A percentile compares a stretch with the other conserved stretches of the same genome.
Conservation (phyloP, 2,329 filamentous ascomycete genomes). For the Neurospora sp. region DNA sequence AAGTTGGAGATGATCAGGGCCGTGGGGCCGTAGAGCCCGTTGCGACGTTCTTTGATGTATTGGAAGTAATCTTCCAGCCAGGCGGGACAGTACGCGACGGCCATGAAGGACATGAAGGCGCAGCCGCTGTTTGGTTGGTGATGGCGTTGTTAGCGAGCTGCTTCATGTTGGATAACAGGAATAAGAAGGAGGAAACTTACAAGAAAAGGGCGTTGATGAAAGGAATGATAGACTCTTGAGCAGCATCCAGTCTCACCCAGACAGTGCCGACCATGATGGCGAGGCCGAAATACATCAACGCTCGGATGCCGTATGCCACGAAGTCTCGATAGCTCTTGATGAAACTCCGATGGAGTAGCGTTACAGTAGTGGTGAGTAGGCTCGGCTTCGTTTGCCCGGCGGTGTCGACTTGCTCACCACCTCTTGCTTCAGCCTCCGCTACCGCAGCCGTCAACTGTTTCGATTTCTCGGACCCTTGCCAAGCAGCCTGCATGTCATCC, state of each 20-base stretch:
- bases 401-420: slow-evolving; percentile 17
- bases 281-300: slow-evolving; percentile 63
- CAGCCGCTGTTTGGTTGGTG: slow-evolving; percentile 50
- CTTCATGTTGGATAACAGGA: not conserved
- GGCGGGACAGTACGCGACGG: slow-evolving; percentile 74
- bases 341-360: slow-evolving; percentile 66
- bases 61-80: slow-evolving; percentile 69
- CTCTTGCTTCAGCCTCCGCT: slow-evolving; percentile 17
- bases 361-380: slow-evolving; percentile 23
- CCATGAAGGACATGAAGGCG: slow-evolving; percentile 73
- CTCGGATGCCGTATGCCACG: slow-evolving; percentile 71
- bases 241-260: slow-evolving; percentile 61
- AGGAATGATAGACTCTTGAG: slow-evolving; percentile 66
- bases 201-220: slow-evolving; percentile 67
- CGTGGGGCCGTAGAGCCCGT: slow-evolving; percentile 68
- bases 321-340: slow-evolving; percentile 80
- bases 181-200: slow-evolving; percentile 9
- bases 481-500: slow-evolving; percentile 41
- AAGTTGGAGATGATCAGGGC: slow-evolving; percentile 72
- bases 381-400: slow-evolving; percentile 2
- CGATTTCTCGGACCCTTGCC: slow-evolving; percentile 35
- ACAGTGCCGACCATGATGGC: slow-evolving; percentile 85
- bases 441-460: slow-evolving; percentile 17
- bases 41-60: slow-evolving; percentile 68
- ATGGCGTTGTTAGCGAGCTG: not conserved